A percentile compares a stretch with the other conserved stretches of the same genome.
phyloP scores from a whole-genome alignment of 139 green algal genomes.

The Coelastrella sp. region DNA sequence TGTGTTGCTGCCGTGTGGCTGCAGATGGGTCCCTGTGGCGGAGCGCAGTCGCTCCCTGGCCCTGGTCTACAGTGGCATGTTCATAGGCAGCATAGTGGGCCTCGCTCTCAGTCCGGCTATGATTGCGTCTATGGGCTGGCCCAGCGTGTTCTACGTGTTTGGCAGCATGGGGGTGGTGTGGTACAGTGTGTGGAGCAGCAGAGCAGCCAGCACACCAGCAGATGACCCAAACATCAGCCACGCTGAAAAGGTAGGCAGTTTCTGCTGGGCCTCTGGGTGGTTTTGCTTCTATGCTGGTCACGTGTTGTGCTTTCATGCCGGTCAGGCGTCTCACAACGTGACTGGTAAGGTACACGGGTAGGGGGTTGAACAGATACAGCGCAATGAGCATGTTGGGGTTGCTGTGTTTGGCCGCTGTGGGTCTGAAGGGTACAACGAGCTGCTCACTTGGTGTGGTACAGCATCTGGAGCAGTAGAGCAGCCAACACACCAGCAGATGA shows the following conservation, averaged over 20 bases:
- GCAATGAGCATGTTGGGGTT: too few relatives aligned
- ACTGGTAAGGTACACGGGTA: too few relatives aligned
- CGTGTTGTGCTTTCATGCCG: neutral
- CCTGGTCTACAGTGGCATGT: slow-evolving; percentile 98
- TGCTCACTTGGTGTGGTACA: slow-evolving; percentile 72
- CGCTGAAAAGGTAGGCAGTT: slow-evolving; percentile 52
- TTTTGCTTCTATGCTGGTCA: neutral
- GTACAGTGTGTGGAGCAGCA: slow-evolving; percentile 78
- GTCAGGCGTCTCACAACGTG: too few relatives aligned
- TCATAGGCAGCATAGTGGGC: slow-evolving; percentile 91
- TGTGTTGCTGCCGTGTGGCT: neutral
- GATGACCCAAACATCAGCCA: slow-evolving; percentile 72
- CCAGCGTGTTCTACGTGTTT: slow-evolving; percentile 96
- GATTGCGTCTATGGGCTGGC: slow-evolving; percentile 87
- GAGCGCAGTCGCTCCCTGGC: slow-evolving; percentile 93
- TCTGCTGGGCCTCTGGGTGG: too few relatives aligned
- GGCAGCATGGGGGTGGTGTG: slow-evolving; percentile 87
- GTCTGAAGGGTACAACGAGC: too few relatives aligned
- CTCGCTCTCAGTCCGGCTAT: slow-evolving; percentile 85
- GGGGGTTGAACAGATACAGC: too few relatives aligned
- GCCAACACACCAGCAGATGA: slow-evolving; percentile 76
- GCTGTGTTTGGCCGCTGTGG: too few relatives aligned
- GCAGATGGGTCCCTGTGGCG: slow-evolving; percentile 88
- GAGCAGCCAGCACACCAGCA: slow-evolving; percentile 68
- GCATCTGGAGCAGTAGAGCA: slow-evolving; percentile 75